A percentile compares a stretch with the other conserved stretches of the same genome.
phyloP scores from a whole-genome alignment of 2,329 filamentous ascomycete species.

The Diplodia intermedia region DNA sequence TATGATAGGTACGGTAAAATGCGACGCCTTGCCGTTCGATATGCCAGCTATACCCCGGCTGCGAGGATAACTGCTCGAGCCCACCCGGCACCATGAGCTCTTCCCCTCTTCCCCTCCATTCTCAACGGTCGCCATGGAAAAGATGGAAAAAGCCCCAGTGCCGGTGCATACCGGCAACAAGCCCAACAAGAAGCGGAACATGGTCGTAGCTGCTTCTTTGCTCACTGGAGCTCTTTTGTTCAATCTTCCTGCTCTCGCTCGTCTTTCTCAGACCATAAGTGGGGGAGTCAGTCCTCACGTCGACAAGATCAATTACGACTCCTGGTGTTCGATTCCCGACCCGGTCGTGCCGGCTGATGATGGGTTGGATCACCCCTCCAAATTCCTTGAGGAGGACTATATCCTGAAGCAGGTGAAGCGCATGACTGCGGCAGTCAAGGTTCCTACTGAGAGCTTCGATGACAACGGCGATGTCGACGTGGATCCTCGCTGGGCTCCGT shows the following conservation, averaged over 20 bases:
- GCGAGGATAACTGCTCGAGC: constrained; percentile 1
- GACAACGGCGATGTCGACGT: constrained; percentile 61
- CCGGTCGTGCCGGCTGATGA: neutral
- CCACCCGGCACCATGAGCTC: constrained; percentile 2
- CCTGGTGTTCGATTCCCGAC: constrained; percentile 30
- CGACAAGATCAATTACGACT: constrained; percentile 22
- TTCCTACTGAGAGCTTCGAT: constrained; percentile 64
- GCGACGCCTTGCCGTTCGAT: neutral
- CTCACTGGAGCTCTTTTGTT: constrained; percentile 26
- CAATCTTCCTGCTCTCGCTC: constrained; percentile 23
- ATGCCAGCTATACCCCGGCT: neutral
- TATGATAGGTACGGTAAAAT: constrained; percentile 29
- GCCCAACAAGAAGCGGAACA: constrained; percentile 8
- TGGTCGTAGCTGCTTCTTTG: constrained; percentile 21
- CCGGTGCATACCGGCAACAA: neutral
- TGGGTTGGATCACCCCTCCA: constrained; percentile 25
- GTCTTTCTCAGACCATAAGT: constrained; percentile 15
- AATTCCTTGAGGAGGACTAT: constrained; percentile 17
- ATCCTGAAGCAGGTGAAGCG: constrained; percentile 39
- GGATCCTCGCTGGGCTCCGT: constrained; percentile 66
- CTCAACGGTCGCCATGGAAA: constrained; percentile 19
- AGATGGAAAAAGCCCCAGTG: neutral
- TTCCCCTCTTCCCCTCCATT: constrained; percentile 4
- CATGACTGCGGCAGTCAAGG: constrained; percentile 58
- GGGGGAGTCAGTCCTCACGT: constrained; percentile 13